A percentile compares a stretch with the other conserved stretches of the same genome.
These are phyloP conservation scores for Cubamyces lactineus DNA, from an alignment of 768 basidiomycete genomes.

Conservation along the genomic window DNA sequence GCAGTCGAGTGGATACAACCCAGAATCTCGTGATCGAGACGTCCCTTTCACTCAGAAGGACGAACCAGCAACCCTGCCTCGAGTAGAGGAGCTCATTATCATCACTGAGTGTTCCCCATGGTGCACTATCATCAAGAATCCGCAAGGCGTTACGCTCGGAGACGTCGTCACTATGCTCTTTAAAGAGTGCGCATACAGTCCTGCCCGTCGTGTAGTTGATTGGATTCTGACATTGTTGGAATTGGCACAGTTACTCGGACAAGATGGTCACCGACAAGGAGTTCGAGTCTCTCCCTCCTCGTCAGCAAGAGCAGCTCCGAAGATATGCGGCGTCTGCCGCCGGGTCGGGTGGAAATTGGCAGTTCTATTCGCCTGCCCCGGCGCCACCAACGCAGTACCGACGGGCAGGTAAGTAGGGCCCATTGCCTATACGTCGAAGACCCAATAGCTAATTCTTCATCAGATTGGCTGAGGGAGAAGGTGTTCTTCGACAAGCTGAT, in stretches of 20 bases:
- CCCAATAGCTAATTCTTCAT: background rate
- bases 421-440: background rate
- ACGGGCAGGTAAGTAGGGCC: slow-evolving; percentile 59
- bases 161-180: slow-evolving; percentile 76
- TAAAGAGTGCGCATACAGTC: slow-evolving; percentile 62
- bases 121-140: slow-evolving; percentile 77
- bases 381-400: slow-evolving; percentile 53
- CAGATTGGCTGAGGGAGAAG: slow-evolving; percentile 80
- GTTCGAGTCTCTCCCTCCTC: slow-evolving; percentile 58
- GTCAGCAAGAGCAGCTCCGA: slow-evolving; percentile 74
- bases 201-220: background rate
- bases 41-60: slow-evolving; percentile 49
- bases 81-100: slow-evolving; percentile 40
- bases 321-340: slow-evolving; percentile 49
- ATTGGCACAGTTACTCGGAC: slow-evolving; percentile 62
- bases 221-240: background rate
- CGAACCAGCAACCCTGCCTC: slow-evolving; percentile 44
- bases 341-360: slow-evolving; percentile 42
- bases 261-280: slow-evolving; percentile 69
- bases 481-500: slow-evolving; percentile 68
- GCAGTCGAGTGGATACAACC: slow-evolving; percentile 63
- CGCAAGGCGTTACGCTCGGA: slow-evolving; percentile 71
- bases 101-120: slow-evolving; percentile 64
- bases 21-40: slow-evolving; percentile 59
- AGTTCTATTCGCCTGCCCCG: slow-evolving; percentile 47